These are phyloP conservation scores for Calonectria pseudoreteaudii DNA, from an alignment of 2,329 filamentous ascomycete species.

Conservation along the genomic window DNA sequence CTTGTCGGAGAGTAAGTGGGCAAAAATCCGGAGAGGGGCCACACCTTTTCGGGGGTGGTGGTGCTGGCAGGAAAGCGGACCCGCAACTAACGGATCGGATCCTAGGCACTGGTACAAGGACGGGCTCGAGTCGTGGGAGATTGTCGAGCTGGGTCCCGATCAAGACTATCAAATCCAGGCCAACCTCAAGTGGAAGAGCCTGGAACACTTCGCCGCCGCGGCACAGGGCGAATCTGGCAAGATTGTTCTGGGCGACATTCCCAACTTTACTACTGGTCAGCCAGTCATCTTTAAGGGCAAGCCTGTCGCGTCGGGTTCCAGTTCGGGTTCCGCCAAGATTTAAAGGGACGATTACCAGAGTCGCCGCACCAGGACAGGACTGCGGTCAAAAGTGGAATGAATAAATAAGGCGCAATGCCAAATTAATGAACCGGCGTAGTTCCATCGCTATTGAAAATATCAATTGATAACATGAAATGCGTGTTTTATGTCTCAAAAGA, in stretches of 20 bases:
- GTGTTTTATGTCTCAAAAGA: too few relatives aligned
- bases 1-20: conserved; percentile 8
- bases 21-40: not conserved
- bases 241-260: conserved; percentile 2
- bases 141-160: not conserved
- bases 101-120: not conserved
- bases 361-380: not conserved
- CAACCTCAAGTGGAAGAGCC: not conserved
- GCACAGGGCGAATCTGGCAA: not conserved
- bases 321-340: not conserved
- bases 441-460: not conserved
- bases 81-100: not conserved
- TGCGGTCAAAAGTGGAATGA: not conserved
- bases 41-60: not conserved
- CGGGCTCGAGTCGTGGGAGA: not conserved
- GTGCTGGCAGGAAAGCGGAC: not conserved
- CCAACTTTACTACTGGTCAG: not conserved
- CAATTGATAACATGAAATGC: not conserved
- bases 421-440: not conserved
- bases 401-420: not conserved
- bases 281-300: not conserved
- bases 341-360: not conserved
- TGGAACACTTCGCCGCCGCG: not conserved
- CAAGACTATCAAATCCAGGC: not conserved
- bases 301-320: not conserved